Conservation (phyloP, 1,139 yeast species). For the Blastobotrys aristatus region DNA sequence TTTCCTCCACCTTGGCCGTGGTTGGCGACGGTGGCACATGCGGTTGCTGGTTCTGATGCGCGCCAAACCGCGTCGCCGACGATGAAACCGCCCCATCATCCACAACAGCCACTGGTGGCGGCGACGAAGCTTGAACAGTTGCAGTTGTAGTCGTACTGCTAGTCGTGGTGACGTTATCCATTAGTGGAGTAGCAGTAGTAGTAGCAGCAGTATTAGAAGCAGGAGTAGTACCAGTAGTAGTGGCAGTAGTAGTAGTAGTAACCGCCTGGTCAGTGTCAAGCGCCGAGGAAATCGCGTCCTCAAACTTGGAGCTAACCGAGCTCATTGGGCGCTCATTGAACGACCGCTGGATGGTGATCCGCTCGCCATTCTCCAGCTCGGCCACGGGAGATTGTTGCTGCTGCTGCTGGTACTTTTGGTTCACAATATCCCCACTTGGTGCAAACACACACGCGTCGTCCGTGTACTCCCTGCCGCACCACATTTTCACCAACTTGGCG, state of each 20-base stretch:
- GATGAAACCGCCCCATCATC: background rate
- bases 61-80: conserved; percentile 1
- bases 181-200: background rate
- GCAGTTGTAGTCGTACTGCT: background rate
- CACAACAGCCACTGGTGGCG: background rate
- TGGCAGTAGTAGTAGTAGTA: background rate
- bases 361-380: background rate
- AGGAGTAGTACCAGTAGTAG: background rate
- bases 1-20: too few species aligned
- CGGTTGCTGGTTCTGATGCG: conserved; percentile 1
- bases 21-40: background rate
- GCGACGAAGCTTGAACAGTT: background rate
- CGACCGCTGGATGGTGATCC: background rate
- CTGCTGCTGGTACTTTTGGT: background rate
- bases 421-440: conserved; percentile 1
- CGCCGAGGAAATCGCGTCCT: conserved; percentile 10
- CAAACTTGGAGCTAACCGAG: conserved; percentile 7
- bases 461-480: conserved; percentile 17
- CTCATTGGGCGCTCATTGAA: conserved; percentile 2
- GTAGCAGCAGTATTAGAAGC: background rate
- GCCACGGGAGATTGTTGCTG: too few species aligned
- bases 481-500: conserved; percentile 30
- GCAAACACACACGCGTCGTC: background rate
- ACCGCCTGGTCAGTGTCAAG: background rate
- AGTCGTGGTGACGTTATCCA: background rate